Evolutionary conservation across 2,329 filamentous ascomycete genomes (phyloP), one percentile per base, ranked within the genome.

Genomic region (Zopfia rhizophila): DNA sequence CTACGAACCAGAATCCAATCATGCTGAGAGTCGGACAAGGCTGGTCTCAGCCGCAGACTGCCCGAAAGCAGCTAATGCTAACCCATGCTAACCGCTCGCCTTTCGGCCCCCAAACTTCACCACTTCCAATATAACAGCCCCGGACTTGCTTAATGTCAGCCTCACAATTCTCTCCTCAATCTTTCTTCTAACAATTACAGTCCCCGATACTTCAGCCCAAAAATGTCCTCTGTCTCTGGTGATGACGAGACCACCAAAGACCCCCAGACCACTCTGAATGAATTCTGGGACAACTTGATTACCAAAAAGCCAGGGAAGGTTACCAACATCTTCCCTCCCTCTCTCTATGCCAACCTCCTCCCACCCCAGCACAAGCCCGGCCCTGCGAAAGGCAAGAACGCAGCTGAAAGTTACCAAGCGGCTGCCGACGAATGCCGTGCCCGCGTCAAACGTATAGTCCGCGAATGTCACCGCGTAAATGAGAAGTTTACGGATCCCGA

Each of bases 401-500:
- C 87, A 0, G 78, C 82, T 16, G 80, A 82, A 14, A 90, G 87
- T 0, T 93, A 90, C 65, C 83, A 90, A 46, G 82, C 88, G 58
- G 89, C 89, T 0, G 84, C 81, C 2, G 78, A 78, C 12, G 82
- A 87, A 51, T 95, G 90, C 69, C 78, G 78, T 42, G 81, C 81
- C 48, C 78, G 80, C 21, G 81, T 85, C 4, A 70, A 77, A 11
- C 78, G 79, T 36, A 82, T 84, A 45, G 75, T 80, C 8, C 75
- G 72, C 41, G 81, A 84, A 66, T 95, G 90, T 66, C 80, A 85
- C 17, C 82, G 88, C 3, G 80, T 89, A 36, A 95, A 95, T 69
- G 87, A 91, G 64, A 92, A 91, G 70, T 96, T 94, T 65, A 83
- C 87, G 4, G 90, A 94, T 63, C 82, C 85, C 13, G 85, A 93